Percentiles rank a stretch among this genome's conserved stretches.
These are phyloP conservation scores for Anthracocystis setariae DNA, from an alignment of 1,284 basidiomycete species.

Conservation along the genomic window DNA sequence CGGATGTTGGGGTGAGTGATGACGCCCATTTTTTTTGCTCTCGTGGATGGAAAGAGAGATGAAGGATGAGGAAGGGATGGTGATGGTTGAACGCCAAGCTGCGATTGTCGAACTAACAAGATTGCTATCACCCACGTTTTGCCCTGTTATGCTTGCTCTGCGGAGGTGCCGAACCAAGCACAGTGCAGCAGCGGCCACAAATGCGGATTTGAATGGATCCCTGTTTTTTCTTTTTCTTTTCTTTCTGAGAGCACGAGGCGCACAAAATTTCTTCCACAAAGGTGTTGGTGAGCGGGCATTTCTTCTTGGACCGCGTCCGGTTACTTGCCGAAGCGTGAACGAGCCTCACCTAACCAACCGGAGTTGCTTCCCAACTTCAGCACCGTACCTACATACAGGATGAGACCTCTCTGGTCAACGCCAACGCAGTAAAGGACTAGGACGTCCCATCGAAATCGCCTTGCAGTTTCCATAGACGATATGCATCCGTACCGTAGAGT, in stretches of 20 bases:
- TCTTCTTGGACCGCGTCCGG: slow-evolving; percentile 27
- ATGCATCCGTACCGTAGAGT: too few relatives aligned
- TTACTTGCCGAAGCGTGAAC: slow-evolving; percentile 14
- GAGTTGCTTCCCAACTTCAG: background rate
- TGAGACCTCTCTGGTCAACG: too few relatives aligned
- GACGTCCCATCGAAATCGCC: too few relatives aligned
- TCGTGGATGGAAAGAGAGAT: background rate
- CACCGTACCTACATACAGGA: too few relatives aligned
- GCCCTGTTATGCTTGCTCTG: background rate
- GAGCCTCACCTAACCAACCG: background rate
- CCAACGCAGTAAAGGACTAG: too few relatives aligned
- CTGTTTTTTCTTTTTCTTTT: too few relatives aligned
- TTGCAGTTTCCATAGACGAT: too few relatives aligned
- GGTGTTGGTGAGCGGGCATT: slow-evolving; percentile 5
- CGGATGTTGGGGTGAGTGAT: slow-evolving; percentile 67
- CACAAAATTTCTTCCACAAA: slow-evolving; percentile 39
- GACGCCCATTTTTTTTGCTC: slow-evolving; percentile 55
- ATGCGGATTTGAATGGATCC: background rate
- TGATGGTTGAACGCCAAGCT: slow-evolving; percentile 4
- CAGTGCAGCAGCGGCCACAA: background rate
- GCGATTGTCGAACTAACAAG: slow-evolving; percentile 5
- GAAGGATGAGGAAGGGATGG: slow-evolving; percentile 3
- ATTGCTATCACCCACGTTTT: background rate
- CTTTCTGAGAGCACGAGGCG: background rate
- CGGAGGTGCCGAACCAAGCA: background rate